Percentiles rank a stretch among this genome's conserved stretches.
These are phyloP conservation scores for Psilocybe cyanescens DNA, from an alignment of 768 basidiomycete genomes.

Conservation along the genomic window DNA sequence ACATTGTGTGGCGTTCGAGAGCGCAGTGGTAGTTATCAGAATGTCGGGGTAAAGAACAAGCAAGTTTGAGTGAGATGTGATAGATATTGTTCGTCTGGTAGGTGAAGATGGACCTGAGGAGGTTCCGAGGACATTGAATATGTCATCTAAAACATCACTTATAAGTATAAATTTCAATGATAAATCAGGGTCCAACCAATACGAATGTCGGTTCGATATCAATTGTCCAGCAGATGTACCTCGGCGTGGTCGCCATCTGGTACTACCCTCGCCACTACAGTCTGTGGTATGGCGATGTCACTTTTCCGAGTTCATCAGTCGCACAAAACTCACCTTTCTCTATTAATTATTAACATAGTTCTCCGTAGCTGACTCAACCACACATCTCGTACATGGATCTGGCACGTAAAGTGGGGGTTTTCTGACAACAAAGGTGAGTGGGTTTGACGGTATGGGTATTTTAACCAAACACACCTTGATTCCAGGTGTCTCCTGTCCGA, in stretches of 20 bases:
- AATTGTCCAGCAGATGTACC: conserved; percentile 78
- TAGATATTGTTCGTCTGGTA: conserved; percentile 46
- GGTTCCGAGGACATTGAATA: conserved; percentile 66
- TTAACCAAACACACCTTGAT: background rate
- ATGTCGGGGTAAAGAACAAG: conserved; percentile 92
- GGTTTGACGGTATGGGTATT: background rate
- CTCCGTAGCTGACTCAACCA: background rate
- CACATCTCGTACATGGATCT: background rate
- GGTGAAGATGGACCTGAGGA: conserved; percentile 34
- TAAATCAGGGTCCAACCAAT: conserved; percentile 45
- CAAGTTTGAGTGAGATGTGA: conserved; percentile 68
- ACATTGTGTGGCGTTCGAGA: conserved; percentile 85
- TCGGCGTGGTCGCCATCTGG: conserved; percentile 39
- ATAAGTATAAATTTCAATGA: background rate
- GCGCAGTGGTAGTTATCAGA: conserved; percentile 87
- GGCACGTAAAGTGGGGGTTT: background rate
- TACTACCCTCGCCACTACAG: conserved; percentile 43
- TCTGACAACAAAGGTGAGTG: background rate
- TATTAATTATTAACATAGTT: background rate
- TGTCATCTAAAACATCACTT: conserved; percentile 62
- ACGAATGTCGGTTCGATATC: conserved; percentile 67
- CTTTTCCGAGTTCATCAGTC: background rate
- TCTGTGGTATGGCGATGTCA: conserved; percentile 38
- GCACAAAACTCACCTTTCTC: background rate
- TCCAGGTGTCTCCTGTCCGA: background rate